phyloP scores from a whole-genome alignment of 805 yeast genomes.

The Pichia rugopelliculosa region DNA sequence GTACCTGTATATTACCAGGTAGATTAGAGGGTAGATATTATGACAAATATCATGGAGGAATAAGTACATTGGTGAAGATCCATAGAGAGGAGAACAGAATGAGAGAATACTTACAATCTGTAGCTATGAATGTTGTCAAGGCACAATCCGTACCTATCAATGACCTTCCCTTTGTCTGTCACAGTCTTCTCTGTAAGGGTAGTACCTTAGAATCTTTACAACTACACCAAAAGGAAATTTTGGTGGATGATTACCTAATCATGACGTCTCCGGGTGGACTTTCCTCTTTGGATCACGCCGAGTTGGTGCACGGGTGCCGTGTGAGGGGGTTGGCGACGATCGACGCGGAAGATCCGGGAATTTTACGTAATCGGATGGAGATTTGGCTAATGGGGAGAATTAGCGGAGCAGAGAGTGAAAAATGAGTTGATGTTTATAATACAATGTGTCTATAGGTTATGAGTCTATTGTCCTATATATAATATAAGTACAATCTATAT shows the following conservation, averaged over 20 bases:
- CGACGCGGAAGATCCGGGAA: neutral
- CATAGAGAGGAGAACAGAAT: neutral
- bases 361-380: slow-evolving; percentile 2
- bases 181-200: slow-evolving; percentile 1
- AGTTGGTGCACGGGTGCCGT: slow-evolving; percentile 42
- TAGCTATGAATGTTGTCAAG: neutral
- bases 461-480: too few species aligned
- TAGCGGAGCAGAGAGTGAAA: neutral
- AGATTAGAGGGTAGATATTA: slow-evolving; percentile 3
- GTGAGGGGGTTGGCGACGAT: neutral
- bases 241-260: slow-evolving; percentile 46
- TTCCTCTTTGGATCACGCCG: slow-evolving; percentile 33
- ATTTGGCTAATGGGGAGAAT: neutral
- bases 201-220: slow-evolving; percentile 1
- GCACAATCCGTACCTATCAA: neutral
- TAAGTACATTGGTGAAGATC: neutral
- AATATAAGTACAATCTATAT: too few species aligned
- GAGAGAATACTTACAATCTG: neutral
- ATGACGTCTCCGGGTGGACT: slow-evolving; percentile 4
- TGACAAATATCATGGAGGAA: neutral
- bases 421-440: neutral
- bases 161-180: neutral
- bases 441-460: too few species aligned
- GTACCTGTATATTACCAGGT: slow-evolving; percentile 51
- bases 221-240: slow-evolving; percentile 2